A percentile compares a stretch with the other conserved stretches of the same genome.
Conservation (phyloP, 352 stramenopile species). For the Globisporangium barbulae region DNA sequence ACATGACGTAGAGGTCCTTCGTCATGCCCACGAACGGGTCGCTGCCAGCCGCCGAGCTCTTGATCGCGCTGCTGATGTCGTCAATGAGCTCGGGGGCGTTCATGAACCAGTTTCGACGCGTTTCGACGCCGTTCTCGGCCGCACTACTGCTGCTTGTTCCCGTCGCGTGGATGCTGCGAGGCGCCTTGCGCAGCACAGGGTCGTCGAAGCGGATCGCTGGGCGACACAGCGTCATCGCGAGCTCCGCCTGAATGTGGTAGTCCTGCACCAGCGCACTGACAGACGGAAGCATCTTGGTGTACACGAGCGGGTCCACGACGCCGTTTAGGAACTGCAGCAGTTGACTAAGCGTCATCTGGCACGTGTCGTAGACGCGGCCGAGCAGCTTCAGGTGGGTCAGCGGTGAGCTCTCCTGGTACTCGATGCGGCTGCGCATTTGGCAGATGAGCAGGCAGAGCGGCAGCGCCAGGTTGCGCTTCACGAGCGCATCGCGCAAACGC, state of each 20-base stretch:
- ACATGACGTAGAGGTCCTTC: slow-evolving; percentile 76
- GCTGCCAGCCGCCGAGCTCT: slow-evolving; percentile 21
- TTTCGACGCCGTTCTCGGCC: slow-evolving; percentile 15
- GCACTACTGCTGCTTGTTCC: slow-evolving; percentile 26
- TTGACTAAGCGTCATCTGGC: slow-evolving; percentile 82
- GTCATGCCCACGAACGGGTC: slow-evolving; percentile 67
- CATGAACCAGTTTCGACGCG: slow-evolving; percentile 55
- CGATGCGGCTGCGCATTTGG: slow-evolving; percentile 83
- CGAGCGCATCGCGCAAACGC: slow-evolving; percentile 73
- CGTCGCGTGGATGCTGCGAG: slow-evolving; percentile 57
- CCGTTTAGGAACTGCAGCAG: slow-evolving; percentile 83
- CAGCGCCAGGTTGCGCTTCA: slow-evolving; percentile 75
- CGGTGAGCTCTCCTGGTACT: slow-evolving; percentile 62
- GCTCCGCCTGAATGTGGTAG: slow-evolving; percentile 68
- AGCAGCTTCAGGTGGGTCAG: slow-evolving; percentile 76
- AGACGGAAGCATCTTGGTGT: slow-evolving; percentile 70
- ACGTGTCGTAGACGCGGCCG: slow-evolving; percentile 78
- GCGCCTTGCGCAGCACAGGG: slow-evolving; percentile 52
- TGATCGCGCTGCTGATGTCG: slow-evolving; percentile 53
- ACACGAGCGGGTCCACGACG: slow-evolving; percentile 65
- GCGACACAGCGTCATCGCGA: slow-evolving; percentile 76
- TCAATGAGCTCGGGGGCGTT: slow-evolving; percentile 49
- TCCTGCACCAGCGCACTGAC: slow-evolving; percentile 60
- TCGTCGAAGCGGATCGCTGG: slow-evolving; percentile 80
- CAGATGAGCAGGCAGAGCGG: slow-evolving; percentile 80